Percentiles rank a stretch among this genome's conserved stretches.
Evolutionary conservation across 192 early-diverging fungal species (phyloP).

Genomic region (Jimgerdemannia flammicorona): DNA sequence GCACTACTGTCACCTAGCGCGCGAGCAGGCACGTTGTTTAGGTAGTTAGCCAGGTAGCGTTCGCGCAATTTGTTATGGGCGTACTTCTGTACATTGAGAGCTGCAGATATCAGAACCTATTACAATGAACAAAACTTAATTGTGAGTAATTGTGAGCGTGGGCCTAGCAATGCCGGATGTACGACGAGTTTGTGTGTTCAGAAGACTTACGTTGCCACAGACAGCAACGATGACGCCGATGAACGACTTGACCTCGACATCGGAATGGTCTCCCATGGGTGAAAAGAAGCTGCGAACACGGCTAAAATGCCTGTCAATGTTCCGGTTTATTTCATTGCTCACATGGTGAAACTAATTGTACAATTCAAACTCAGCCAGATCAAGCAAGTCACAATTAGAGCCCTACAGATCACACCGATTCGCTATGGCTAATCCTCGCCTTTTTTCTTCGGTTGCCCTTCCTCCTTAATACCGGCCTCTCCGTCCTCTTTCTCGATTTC

Average conservation of each 20-base stretch:
- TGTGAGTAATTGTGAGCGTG: slow-evolving; percentile 2
- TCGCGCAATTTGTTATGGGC: slow-evolving; percentile 34
- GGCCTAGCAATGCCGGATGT: background rate
- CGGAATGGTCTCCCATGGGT: background rate
- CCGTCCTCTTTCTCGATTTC: background rate
- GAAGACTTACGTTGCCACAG: slow-evolving; percentile 51
- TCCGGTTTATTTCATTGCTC: background rate
- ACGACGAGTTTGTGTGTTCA: background rate
- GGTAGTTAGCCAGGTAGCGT: slow-evolving; percentile 21
- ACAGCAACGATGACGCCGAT: slow-evolving; percentile 64
- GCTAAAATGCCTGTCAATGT: background rate
- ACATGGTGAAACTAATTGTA: background rate
- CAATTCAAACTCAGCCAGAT: background rate
- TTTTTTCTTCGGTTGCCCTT: background rate
- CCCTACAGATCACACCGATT: background rate
- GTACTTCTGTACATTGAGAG: slow-evolving; percentile 70
- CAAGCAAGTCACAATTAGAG: background rate
- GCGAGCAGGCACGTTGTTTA: slow-evolving; percentile 22
- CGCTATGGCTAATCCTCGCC: background rate
- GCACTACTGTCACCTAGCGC: background rate
- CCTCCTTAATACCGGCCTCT: background rate
- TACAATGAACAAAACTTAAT: background rate
- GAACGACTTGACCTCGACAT: slow-evolving; percentile 42
- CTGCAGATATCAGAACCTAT: slow-evolving; percentile 63
- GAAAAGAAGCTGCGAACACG: background rate